Evolutionary conservation across 345 rosid species (phyloP), one percentile per base, ranked within the genome.

Genomic region (Populus simonii): DNA sequence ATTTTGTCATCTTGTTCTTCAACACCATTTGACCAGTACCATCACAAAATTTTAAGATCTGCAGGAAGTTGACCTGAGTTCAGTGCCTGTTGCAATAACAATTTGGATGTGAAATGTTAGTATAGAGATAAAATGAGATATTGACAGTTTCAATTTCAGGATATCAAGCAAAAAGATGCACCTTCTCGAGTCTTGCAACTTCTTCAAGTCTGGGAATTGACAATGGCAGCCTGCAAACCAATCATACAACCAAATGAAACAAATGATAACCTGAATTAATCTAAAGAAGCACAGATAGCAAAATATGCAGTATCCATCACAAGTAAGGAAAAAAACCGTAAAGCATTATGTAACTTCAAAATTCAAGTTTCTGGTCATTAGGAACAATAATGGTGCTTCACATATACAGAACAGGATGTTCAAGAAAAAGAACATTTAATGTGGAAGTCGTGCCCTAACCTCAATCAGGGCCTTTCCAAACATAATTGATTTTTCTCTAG

Each of bases 191-290:
- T 87, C 98, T 88, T 62, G 97, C 97, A 83, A 96, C 98, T 88
- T 96, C 99, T 89, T 96, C 98, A 69, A 96, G 98, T 96, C 92
- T 96, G 97, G 45, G 99, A 94, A 81, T 94, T 96, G 80, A 94
- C 92, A 84, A 96, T 96, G 71, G 99, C 99, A 75, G 99, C 97
- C 98, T 96, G 93, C 86, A 87, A 20, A 77, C 49, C 81, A 77
- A 81, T 41, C 49, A 68, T 41, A 67, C 41, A 53, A 77, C 70
- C 35, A 73, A 77, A 74, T 72, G 35, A 76, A 76, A 57, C 29
- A 38, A 43, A 73, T 29, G 7, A 8, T 74, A 55, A 31, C 22
- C 76, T 33, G 49, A 65, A 51, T 33, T 4, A 6, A 71, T 66
- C 35, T 16, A 45, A 2, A 70, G 39, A 63, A 39, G 15, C 29